Conservation (phyloP, 2,329 filamentous ascomycete genomes). For the Berkeleyomyces rouxiae region DNA sequence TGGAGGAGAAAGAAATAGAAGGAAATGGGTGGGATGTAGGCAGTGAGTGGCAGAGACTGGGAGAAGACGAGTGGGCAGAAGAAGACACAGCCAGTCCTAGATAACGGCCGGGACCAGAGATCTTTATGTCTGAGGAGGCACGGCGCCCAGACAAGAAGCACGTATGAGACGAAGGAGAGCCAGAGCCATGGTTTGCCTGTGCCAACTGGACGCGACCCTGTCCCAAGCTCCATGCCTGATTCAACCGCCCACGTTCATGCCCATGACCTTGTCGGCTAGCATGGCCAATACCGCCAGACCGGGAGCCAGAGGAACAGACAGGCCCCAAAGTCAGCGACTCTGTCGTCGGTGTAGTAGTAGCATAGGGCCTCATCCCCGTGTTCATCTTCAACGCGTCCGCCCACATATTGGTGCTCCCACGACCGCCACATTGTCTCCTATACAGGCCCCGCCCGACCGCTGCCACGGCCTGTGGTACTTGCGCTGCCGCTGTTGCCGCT, state of each 20-base stretch:
- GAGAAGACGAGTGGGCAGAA: neutral
- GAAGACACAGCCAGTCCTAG: neutral
- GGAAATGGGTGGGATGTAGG: neutral
- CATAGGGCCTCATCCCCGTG: neutral
- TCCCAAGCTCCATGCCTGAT: conserved; percentile 8
- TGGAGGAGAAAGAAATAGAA: conserved; percentile 7
- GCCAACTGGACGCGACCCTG: conserved; percentile 5
- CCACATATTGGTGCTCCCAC: conserved; percentile 5
- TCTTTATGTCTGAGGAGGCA: conserved; percentile 13
- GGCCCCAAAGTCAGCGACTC: neutral
- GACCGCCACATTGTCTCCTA: conserved; percentile 12
- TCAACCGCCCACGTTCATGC: conserved; percentile 4
- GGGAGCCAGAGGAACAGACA: neutral
- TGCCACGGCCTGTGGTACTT: neutral
- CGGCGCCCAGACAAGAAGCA: conserved; percentile 3
- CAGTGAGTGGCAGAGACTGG: neutral
- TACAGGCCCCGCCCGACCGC: conserved; percentile 10
- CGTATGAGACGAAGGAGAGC: conserved; percentile 4
- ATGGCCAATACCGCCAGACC: neutral
- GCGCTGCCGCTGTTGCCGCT: neutral
- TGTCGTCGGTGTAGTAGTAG: neutral
- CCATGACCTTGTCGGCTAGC: conserved; percentile 5
- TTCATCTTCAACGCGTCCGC: neutral
- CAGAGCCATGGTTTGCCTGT: neutral
- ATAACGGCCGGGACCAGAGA: conserved; percentile 8